phyloP scores from a whole-genome alignment of 306 rosid species.

The Vicia sativa region DNA sequence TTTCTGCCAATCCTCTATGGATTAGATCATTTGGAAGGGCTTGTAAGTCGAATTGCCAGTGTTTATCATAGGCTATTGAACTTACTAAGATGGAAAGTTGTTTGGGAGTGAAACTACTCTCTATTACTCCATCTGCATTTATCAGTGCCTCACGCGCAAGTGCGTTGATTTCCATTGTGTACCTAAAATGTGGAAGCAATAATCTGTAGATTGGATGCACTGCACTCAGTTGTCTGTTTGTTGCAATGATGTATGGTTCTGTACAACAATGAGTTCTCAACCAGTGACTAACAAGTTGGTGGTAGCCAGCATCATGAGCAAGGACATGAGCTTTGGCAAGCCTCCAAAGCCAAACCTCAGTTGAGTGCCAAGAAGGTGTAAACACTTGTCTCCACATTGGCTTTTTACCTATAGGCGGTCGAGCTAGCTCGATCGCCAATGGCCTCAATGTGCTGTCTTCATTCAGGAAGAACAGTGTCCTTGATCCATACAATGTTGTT shows the following conservation, averaged over 20 bases:
- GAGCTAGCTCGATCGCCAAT: slow-evolving; percentile 69
- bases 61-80: slow-evolving; percentile 62
- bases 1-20: slow-evolving; percentile 60
- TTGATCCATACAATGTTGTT: slow-evolving; percentile 78
- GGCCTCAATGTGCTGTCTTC: slow-evolving; percentile 55
- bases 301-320: slow-evolving; percentile 82
- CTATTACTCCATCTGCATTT: slow-evolving; percentile 67
- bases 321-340: slow-evolving; percentile 83
- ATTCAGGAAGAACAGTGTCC: slow-evolving; percentile 70
- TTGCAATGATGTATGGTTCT: slow-evolving; percentile 83
- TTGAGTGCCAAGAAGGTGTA: slow-evolving; percentile 62
- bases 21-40: slow-evolving; percentile 79
- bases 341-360: slow-evolving; percentile 87
- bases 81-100: slow-evolving; percentile 59
- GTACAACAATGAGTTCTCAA: slow-evolving; percentile 75
- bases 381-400: slow-evolving; percentile 71
- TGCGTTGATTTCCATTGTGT: slow-evolving; percentile 90
- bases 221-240: slow-evolving; percentile 71
- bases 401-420: slow-evolving; percentile 68
- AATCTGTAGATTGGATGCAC: slow-evolving; percentile 84
- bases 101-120: slow-evolving; percentile 52
- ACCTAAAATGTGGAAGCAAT: slow-evolving; percentile 82
- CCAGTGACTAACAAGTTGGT: slow-evolving; percentile 92
- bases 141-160: slow-evolving; percentile 70
- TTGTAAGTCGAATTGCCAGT: slow-evolving; percentile 70